Percentiles rank a stretch among this genome's conserved stretches.
These are phyloP conservation scores for Nemania bipapillata DNA, from an alignment of 2,329 filamentous ascomycete genomes.

Conservation along the genomic window DNA sequence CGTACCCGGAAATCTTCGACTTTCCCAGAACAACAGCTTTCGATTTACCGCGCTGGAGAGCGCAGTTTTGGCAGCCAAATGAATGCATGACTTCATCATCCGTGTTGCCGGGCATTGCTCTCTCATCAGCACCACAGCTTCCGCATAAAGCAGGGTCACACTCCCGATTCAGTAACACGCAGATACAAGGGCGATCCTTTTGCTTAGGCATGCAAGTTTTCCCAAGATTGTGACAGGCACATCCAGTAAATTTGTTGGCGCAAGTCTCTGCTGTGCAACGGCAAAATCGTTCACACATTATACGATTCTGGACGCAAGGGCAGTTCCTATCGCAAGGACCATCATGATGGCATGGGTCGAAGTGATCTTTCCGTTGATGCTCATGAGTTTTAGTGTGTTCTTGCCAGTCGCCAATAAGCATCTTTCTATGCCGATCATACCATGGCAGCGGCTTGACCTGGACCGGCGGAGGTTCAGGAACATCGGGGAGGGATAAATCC, in stretches of 20 bases:
- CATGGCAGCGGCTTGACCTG: slow-evolving; percentile 61
- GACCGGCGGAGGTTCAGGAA: slow-evolving; percentile 44
- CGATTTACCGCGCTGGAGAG: slow-evolving; percentile 73
- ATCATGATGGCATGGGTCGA: slow-evolving; percentile 75
- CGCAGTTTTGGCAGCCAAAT: slow-evolving; percentile 76
- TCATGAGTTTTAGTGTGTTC: slow-evolving; percentile 66
- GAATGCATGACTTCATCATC: slow-evolving; percentile 67
- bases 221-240: slow-evolving; percentile 70
- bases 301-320: slow-evolving; percentile 67
- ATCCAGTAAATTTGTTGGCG: slow-evolving; percentile 73
- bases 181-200: slow-evolving; percentile 73
- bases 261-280: slow-evolving; percentile 69
- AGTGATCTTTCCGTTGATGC: slow-evolving; percentile 66
- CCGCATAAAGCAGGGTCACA: slow-evolving; percentile 82
- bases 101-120: slow-evolving; percentile 75
- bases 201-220: slow-evolving; percentile 67
- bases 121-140: slow-evolving; percentile 74
- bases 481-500: slow-evolving; percentile 50
- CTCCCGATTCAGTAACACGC: slow-evolving; percentile 77
- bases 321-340: slow-evolving; percentile 73
- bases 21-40: slow-evolving; percentile 75
- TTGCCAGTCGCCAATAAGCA: slow-evolving; percentile 65
- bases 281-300: slow-evolving; percentile 80
- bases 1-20: slow-evolving; percentile 78
- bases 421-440: slow-evolving; percentile 68